Evolutionary conservation across 768 basidiomycete species (phyloP).

Genomic region (Trametopsis cervina): DNA sequence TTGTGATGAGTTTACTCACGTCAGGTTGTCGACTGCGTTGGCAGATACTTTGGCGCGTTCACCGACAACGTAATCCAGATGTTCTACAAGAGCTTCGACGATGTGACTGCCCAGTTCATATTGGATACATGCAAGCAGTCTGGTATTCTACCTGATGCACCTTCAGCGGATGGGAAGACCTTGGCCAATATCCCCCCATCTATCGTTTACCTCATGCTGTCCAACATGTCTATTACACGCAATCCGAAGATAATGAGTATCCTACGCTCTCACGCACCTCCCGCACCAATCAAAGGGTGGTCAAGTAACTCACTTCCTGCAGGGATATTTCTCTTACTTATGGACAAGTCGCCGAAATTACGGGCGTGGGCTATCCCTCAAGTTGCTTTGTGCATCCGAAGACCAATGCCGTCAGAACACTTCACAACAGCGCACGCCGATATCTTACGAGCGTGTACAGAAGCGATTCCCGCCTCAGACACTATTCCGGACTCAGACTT

Average conservation of each 20-base stretch:
- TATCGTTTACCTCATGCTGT: conserved; percentile 53
- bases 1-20: not conserved
- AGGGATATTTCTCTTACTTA: conserved; percentile 50
- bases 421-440: conserved; percentile 41
- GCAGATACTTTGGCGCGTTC: conserved; percentile 73
- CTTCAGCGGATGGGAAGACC: conserved; percentile 11
- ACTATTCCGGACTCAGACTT: conserved; percentile 13
- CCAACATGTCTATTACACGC: conserved; percentile 51
- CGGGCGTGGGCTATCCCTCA: conserved; percentile 57
- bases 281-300: conserved; percentile 38
- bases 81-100: conserved; percentile 59
- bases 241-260: conserved; percentile 40
- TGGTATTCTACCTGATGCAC: conserved; percentile 19
- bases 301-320: conserved; percentile 53
- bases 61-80: conserved; percentile 35
- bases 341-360: conserved; percentile 41
- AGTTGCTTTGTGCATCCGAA: conserved; percentile 26
- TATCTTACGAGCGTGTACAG: conserved; percentile 37
- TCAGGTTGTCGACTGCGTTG: conserved; percentile 16
- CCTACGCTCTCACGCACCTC: conserved; percentile 33
- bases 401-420: conserved; percentile 41
- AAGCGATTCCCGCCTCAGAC: conserved; percentile 21
- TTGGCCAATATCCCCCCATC: conserved; percentile 42
- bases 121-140: conserved; percentile 37
- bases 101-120: conserved; percentile 56